Evolutionary conservation across 257 asterid species (phyloP).

Genomic region (Paraleonurus japonicus): DNA sequence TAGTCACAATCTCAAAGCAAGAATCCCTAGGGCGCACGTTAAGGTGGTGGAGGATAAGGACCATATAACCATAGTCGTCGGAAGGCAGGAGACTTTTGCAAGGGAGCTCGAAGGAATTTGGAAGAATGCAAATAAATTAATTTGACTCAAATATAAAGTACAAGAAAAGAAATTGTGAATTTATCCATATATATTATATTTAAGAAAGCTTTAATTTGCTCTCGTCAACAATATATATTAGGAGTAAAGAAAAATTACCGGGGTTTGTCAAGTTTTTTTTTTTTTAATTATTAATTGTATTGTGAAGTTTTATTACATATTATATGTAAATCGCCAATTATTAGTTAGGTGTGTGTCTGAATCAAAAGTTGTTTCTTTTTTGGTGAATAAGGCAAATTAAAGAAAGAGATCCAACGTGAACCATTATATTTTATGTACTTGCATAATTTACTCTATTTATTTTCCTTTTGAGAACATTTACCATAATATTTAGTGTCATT

Average conservation of each 20-base stretch:
- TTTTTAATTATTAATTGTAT: slow-evolving; percentile 10
- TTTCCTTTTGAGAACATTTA: no score
- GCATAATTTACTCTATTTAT: no score
- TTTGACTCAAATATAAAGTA: neutral
- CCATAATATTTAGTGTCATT: no score
- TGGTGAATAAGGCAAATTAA: neutral
- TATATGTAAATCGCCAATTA: neutral
- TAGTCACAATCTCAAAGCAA: slow-evolving; percentile 63
- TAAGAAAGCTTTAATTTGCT: slow-evolving; percentile 2
- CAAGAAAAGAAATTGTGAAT: slow-evolving; percentile 10
- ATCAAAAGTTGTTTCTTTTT: neutral
- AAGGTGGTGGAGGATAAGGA: slow-evolving; percentile 71
- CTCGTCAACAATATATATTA: neutral
- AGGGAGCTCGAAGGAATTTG: slow-evolving; percentile 85
- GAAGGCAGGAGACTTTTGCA: slow-evolving; percentile 80
- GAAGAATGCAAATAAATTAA: slow-evolving; percentile 39
- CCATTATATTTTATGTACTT: no score
- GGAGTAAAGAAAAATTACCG: neutral
- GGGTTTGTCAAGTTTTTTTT: slow-evolving; percentile 11
- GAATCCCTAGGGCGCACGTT: slow-evolving; percentile 70
- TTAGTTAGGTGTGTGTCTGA: neutral
- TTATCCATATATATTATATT: neutral
- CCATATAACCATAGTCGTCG: slow-evolving; percentile 92
- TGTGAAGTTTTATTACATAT: neutral
- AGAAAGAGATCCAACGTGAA: neutral